Evolutionary conservation across 305 asterid species (phyloP).

Genomic region (Fraxinus latifolia): DNA sequence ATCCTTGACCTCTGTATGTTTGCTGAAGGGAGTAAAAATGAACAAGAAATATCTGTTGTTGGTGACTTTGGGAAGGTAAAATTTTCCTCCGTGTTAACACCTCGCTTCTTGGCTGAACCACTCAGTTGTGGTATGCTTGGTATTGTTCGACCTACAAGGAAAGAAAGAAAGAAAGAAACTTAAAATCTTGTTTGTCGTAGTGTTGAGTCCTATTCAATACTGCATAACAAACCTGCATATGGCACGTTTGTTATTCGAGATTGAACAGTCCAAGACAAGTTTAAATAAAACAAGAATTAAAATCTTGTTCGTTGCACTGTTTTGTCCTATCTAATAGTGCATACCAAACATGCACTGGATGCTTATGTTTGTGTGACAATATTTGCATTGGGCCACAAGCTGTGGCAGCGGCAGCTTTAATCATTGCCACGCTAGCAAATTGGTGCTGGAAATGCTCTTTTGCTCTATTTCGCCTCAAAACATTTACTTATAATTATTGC

Average conservation of each 20-base stretch:
- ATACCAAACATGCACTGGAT: not conserved
- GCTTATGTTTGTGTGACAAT: not conserved
- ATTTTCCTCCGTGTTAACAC: not conserved
- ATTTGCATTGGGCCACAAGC: not conserved
- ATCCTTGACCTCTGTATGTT: slow-evolving; percentile 95
- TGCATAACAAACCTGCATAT: not conserved
- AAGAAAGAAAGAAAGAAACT: not conserved
- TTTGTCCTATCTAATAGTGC: not conserved
- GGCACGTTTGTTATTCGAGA: not conserved
- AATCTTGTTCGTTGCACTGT: not conserved
- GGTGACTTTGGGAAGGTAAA: slow-evolving; percentile 88
- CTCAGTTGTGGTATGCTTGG: not conserved
- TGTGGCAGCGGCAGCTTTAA: not conserved
- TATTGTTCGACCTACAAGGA: not conserved
- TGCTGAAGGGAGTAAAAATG: slow-evolving; percentile 95
- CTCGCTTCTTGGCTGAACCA: not conserved
- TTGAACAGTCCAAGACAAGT: not conserved
- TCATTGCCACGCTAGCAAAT: not conserved
- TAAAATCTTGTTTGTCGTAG: not conserved
- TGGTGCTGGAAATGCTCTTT: not conserved
- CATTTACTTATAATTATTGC: slow-evolving; percentile 11
- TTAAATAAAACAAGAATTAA: not conserved
- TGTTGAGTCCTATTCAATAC: not conserved
- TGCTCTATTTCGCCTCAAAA: not conserved
- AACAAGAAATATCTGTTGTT: slow-evolving; percentile 90